Conservation (phyloP, 2,329 filamentous ascomycete species). For the Chrysoporthe deuterocubensis region DNA sequence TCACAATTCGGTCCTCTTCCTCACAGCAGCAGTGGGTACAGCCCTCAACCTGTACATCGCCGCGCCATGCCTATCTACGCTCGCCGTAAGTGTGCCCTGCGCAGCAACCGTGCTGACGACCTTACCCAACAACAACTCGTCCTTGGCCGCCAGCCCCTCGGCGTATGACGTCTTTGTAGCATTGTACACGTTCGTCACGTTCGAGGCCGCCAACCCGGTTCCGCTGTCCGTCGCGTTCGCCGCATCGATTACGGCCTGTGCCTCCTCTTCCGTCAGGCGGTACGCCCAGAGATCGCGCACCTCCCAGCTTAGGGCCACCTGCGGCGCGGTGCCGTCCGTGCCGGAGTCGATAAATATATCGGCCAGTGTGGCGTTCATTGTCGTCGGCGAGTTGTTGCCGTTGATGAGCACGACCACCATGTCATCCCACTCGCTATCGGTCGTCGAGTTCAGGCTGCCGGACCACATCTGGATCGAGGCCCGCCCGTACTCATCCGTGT, state of each 20-base stretch:
- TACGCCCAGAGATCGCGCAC: constrained; percentile 60
- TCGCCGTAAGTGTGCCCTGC: constrained; percentile 46
- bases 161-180: constrained; percentile 52
- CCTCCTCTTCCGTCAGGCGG: constrained; percentile 53
- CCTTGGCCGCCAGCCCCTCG: constrained; percentile 47
- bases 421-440: constrained; percentile 47
- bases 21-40: constrained; percentile 32
- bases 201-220: constrained; percentile 32
- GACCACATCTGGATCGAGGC: constrained; percentile 56
- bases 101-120: constrained; percentile 47
- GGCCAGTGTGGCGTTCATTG: constrained; percentile 53
- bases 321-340: constrained; percentile 44
- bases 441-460: constrained; percentile 44
- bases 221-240: constrained; percentile 39
- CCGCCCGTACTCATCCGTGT: constrained; percentile 46
- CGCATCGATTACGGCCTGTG: constrained; percentile 48
- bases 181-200: constrained; percentile 44
- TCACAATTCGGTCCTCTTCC: constrained; percentile 50
- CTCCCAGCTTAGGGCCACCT: constrained; percentile 52
- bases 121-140: constrained; percentile 51
- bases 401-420: constrained; percentile 55
- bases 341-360: constrained; percentile 58
- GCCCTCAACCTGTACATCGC: constrained; percentile 52
- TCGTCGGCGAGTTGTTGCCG: constrained; percentile 44
- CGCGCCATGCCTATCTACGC: constrained; percentile 53